These are phyloP conservation scores for Talinum fruticosum DNA, from an alignment of 148 eudicot species.

Conservation along the genomic window DNA sequence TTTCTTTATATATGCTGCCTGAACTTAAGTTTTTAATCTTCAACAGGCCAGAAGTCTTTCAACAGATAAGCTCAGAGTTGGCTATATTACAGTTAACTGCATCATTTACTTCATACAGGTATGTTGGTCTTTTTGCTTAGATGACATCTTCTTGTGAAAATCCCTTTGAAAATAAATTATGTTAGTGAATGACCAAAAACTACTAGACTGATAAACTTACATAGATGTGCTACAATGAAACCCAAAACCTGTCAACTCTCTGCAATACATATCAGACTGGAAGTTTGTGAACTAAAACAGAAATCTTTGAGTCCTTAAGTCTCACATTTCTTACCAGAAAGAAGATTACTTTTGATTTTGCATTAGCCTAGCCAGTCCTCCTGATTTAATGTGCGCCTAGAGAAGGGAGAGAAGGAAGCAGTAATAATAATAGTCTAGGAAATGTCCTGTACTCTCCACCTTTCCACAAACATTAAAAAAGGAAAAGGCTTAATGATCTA, in stretches of 20 bases:
- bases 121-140: not conserved
- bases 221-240: not conserved
- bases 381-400: not conserved
- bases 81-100: slow-evolving; percentile 59
- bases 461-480: not conserved
- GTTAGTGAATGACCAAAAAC: not conserved
- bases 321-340: not conserved
- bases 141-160: not conserved
- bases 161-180: not conserved
- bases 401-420: not conserved
- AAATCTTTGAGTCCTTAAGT: not conserved
- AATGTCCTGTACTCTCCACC: not conserved
- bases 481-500: not conserved
- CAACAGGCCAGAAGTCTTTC: slow-evolving; percentile 84
- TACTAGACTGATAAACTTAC: not conserved
- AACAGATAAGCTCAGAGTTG: slow-evolving; percentile 64
- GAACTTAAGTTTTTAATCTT: slow-evolving; percentile 2
- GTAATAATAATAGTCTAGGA: not conserved
- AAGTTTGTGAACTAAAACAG: not conserved
- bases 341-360: not conserved
- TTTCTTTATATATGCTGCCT: slow-evolving; percentile 4
- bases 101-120: slow-evolving; percentile 76
- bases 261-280: too few species aligned
- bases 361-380: not conserved
- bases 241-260: not conserved